Conservation (phyloP, 257 asterid species). For the Lycium barbarum region DNA sequence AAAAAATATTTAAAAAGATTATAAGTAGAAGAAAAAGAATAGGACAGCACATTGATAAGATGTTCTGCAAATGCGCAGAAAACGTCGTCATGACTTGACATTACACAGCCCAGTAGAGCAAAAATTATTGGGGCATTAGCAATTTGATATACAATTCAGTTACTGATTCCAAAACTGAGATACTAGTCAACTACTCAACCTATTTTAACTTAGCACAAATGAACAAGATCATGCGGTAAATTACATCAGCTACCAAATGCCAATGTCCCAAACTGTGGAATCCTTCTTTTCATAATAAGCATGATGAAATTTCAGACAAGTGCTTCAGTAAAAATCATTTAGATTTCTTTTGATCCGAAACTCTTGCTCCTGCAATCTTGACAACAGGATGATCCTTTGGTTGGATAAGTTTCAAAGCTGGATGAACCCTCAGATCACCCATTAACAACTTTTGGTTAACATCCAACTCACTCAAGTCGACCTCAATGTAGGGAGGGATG, state of each 20-base stretch:
- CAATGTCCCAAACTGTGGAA: neutral
- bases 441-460: conserved; percentile 80
- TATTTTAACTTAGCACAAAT: neutral
- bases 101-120: neutral
- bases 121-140: conserved; percentile 16
- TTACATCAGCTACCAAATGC: conserved; percentile 15
- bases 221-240: neutral
- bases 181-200: neutral
- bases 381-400: conserved; percentile 48
- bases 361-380: conserved; percentile 58
- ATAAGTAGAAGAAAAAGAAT: neutral
- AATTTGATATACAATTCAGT: conserved; percentile 18
- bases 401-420: conserved; percentile 72
- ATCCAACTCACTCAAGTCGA: conserved; percentile 87
- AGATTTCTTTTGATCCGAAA: conserved; percentile 57
- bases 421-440: conserved; percentile 85
- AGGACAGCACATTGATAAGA: neutral
- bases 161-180: neutral
- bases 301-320: neutral
- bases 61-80: neutral
- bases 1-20: neutral
- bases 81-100: neutral
- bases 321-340: conserved; percentile 39
- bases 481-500: conserved; percentile 86
- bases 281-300: neutral